Evolutionary conservation across 2,329 filamentous ascomycete species (phyloP).

Genomic region (Endocalyx cinctus): DNA sequence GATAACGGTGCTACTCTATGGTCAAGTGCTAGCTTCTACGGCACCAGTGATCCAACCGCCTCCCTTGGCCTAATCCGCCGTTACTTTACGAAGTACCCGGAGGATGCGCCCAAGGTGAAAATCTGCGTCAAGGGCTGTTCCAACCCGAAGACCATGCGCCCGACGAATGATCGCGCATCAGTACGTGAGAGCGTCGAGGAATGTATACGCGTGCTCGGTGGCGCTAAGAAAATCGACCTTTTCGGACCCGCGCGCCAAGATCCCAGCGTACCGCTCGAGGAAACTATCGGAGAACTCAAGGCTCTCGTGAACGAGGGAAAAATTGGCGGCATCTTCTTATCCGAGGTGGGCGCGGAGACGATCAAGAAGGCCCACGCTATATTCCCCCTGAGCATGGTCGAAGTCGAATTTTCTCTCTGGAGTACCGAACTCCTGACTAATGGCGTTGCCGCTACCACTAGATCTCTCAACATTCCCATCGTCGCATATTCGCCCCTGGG

Average conservation of each 20-base stretch:
- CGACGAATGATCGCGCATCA: slow-evolving; percentile 36
- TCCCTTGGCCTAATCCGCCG: slow-evolving; percentile 40
- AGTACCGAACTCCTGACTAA: slow-evolving; percentile 53
- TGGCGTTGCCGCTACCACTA: slow-evolving; percentile 51
- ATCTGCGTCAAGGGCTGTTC: slow-evolving; percentile 46
- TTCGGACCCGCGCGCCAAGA: slow-evolving; percentile 46
- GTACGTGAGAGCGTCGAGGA: slow-evolving; percentile 40
- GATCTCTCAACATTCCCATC: slow-evolving; percentile 52
- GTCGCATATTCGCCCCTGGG: slow-evolving; percentile 57
- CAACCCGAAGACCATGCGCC: slow-evolving; percentile 25
- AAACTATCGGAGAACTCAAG: slow-evolving; percentile 22
- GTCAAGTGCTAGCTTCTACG: slow-evolving; percentile 46
- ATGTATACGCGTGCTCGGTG: slow-evolving; percentile 37
- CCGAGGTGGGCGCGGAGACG: slow-evolving; percentile 28
- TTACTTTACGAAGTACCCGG: slow-evolving; percentile 47
- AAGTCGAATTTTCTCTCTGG: slow-evolving; percentile 57
- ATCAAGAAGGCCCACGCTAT: slow-evolving; percentile 43
- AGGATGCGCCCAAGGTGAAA: slow-evolving; percentile 44
- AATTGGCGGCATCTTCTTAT: slow-evolving; percentile 24
- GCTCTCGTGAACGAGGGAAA: slow-evolving; percentile 28
- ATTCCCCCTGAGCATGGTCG: slow-evolving; percentile 52
- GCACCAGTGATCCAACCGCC: slow-evolving; percentile 37
- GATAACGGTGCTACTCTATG: slow-evolving; percentile 40
- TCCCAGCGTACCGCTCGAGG: slow-evolving; percentile 29
- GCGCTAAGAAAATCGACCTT: slow-evolving; percentile 43